Conservation (phyloP, 352 stramenopile species). For the Blastocystis hominis region DNA sequence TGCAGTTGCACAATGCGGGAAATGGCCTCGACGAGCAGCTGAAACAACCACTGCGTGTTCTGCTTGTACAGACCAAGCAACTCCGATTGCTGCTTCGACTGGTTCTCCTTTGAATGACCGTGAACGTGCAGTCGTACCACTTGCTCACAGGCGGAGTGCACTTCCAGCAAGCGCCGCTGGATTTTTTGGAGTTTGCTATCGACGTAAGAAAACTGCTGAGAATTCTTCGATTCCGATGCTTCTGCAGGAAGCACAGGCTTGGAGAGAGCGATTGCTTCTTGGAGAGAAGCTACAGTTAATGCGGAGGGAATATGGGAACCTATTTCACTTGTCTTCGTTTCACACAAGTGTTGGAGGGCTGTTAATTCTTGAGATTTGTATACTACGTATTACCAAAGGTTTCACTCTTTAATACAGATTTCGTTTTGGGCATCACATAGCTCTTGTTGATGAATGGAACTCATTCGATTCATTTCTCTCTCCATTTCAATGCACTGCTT, state of each 20-base stretch:
- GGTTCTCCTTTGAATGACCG: not conserved
- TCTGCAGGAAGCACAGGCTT: not conserved
- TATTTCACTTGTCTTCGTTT: not conserved
- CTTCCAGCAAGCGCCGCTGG: not conserved
- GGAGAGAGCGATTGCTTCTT: not conserved
- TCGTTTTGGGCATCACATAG: too few species aligned
- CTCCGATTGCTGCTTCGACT: not conserved
- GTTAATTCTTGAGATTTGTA: not conserved
- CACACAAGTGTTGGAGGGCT: constrained; percentile 20
- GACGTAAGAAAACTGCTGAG: not conserved
- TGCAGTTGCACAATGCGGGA: not conserved
- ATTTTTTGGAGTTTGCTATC: constrained; percentile 1
- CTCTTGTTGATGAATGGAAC: too few species aligned
- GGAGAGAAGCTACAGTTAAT: not conserved
- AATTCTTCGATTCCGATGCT: not conserved
- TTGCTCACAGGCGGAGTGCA: not conserved
- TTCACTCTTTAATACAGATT: too few species aligned
- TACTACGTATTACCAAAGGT: not conserved
- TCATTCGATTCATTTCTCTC: too few species aligned
- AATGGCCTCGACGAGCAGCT: not conserved
- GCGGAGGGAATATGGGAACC: not conserved
- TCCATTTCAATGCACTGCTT: too few species aligned
- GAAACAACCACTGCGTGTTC: not conserved
- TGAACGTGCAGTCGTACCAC: not conserved
- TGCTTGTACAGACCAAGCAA: not conserved